Conservation (phyloP, 2,329 filamentous ascomycete species). For the Paracoccidioides lutzii region DNA sequence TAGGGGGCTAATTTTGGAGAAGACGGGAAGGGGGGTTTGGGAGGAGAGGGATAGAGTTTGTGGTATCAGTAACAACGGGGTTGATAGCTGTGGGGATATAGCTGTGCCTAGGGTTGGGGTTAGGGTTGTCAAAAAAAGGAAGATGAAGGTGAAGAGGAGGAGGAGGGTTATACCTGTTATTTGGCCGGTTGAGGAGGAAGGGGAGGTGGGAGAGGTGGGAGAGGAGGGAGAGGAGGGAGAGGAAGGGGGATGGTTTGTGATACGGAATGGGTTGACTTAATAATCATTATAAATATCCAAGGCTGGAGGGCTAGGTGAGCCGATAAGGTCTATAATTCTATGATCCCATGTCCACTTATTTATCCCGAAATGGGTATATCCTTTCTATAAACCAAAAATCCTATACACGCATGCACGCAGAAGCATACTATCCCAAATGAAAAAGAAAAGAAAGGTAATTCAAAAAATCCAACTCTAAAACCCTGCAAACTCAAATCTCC, state of each 20-base stretch:
- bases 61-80: background rate
- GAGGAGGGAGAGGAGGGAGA: conserved; percentile 16
- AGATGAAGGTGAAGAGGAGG: conserved; percentile 6
- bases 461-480: conserved; percentile 34
- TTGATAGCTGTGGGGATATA: background rate
- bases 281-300: background rate
- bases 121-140: background rate
- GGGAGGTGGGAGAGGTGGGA: conserved; percentile 16
- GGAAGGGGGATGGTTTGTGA: conserved; percentile 1
- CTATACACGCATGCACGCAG: too few species aligned
- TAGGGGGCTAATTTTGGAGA: background rate
- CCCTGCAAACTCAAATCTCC: conserved; percentile 64
- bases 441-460: background rate
- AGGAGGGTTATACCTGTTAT: conserved; percentile 20
- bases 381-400: too few species aligned
- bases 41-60: background rate
- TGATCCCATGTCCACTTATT: too few species aligned
- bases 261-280: conserved; percentile 1
- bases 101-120: background rate
- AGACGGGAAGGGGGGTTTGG: background rate
- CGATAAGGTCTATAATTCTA: background rate
- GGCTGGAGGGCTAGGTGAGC: background rate
- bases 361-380: too few species aligned
- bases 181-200: conserved; percentile 17
- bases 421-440: too few species aligned